Evolutionary conservation across 176 grass and related monocot genomes (phyloP), one percentile per base, ranked within the genome.

Genomic region (Eragrostis curvula): DNA sequence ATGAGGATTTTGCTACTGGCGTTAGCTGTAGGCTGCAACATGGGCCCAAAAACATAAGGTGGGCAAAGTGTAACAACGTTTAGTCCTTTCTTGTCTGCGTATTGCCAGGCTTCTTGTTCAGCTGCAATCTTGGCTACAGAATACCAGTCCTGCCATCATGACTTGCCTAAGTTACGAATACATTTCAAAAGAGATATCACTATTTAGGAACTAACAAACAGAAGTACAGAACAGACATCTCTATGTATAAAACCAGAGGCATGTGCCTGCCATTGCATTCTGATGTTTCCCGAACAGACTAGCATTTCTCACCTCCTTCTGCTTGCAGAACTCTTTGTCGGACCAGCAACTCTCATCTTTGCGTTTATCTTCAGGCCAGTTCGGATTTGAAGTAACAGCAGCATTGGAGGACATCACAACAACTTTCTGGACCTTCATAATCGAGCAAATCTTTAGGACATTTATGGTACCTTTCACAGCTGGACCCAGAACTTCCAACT

Each of bases 331-430:
- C 3, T 85, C 67, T 69, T 56, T 81, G 67, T 82, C 73, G 39
- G 86, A 91, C 90, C 86, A 91, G 71, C 82, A 70, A 43, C 74
- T 81, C 61, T 91, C 82, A 42, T 88, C 73, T 23, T 79, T 85
- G 2, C 82, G 45, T 27, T 0, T 83, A 30, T 75, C 68, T 41
- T 74, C 43, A 48, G 86, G 68, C 86, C 86, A 91, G 12, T 57
- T 73, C 2, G 82, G 90, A 20, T 88, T 88, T 17, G 53, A 65
- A 62, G 44, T 15, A 68, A 88, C 90, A 55, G 90, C 78, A 63
- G 82, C 85, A 68, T 28, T 74, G 18, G 78, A 85, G n/a, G 86
- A 88, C 8, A 88, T 66, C 13, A 83, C 67, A 24, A 88, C 61
- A 32, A 85, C 58, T 77, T 88, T 81, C 58, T 88, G 67, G 78